phyloP scores from a whole-genome alignment of 148 eudicot species.

The Pouteria glomerata region DNA sequence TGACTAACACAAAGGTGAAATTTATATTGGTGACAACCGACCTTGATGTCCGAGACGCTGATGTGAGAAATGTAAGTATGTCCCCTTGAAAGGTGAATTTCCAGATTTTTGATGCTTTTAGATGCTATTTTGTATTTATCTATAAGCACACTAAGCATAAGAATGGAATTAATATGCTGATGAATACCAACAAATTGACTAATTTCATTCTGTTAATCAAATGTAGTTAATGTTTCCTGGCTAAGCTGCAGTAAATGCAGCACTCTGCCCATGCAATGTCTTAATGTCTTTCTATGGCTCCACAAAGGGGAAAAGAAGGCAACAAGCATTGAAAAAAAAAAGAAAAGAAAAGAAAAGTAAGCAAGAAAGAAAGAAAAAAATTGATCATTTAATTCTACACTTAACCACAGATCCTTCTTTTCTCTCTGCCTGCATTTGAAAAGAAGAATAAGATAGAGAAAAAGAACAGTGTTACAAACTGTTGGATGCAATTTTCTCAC shows the following conservation, averaged over 20 bases:
- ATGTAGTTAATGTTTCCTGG: neutral
- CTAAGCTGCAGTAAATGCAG: neutral
- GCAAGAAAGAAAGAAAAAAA: neutral
- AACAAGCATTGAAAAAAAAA: too few species aligned
- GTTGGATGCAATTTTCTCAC: neutral
- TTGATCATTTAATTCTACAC: neutral
- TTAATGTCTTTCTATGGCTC: neutral
- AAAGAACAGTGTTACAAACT: neutral
- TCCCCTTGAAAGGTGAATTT: neutral
- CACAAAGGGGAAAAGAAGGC: neutral
- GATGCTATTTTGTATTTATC: neutral
- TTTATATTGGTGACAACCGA: constrained; percentile 94
- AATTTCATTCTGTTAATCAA: neutral
- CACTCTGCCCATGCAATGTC: neutral
- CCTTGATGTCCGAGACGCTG: constrained; percentile 87
- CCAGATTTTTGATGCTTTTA: neutral
- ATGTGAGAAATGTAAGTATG: constrained; percentile 90
- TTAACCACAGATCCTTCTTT: neutral
- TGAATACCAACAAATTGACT: neutral
- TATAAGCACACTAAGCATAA: neutral
- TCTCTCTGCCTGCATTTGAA: constrained; percentile 2
- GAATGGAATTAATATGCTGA: neutral
- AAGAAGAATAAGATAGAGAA: neutral
- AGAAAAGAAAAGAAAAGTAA: neutral
- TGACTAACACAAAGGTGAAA: constrained; percentile 94